Evolutionary conservation across 495 filamentous ascomycete species (phyloP), one percentile per base, ranked within the genome.

Genomic region (Amorphotheca resinae): DNA sequence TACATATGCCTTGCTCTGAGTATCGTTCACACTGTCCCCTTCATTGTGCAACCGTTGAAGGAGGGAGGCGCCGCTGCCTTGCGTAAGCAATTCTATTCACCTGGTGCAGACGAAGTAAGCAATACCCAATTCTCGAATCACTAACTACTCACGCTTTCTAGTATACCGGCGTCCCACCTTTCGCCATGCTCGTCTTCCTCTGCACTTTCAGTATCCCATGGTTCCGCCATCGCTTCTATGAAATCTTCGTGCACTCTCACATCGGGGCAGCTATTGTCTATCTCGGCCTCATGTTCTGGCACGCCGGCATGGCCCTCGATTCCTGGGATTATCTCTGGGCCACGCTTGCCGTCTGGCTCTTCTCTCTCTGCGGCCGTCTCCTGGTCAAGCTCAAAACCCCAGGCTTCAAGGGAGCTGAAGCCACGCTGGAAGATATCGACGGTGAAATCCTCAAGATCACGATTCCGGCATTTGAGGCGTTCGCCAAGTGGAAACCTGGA

Each of bases 251-350:
- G 11, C 60, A 73, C 26, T 51, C 80, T 8, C 82, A 87, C 49
- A 74, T 83, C 4, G 73, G 79, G 0, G 68, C 77, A 12, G 74
- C 81, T 0, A 67, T 82, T 18, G 63, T 79, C 3, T 83, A 78
- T 51, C 58, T 87, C 14, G 80, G 66, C 1, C 74, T 85, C 65
- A 63, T 87, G 7, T 83, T 87, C 58, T 87, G 82, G 82, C 83
- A 87, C 54, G 82, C 74, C 48, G 67, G 74, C 41, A 80, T 86
- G 47, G 81, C 79, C 55, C 64, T 84, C 7, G 75, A 72, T 16
- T 82, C 82, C n/a, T 87, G 83, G 83, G 64, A 71, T 49, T 87
- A 87, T 48, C 66, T 87, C 4, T 84, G 70, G 57, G 72, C 79
- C 4, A 83, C 81, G 0, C 53, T 80, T 22, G 76, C 65, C 4